A percentile compares a stretch with the other conserved stretches of the same genome.
These are phyloP conservation scores for Fusarium longipes DNA, from an alignment of 2,329 filamentous ascomycete genomes.

Conservation along the genomic window DNA sequence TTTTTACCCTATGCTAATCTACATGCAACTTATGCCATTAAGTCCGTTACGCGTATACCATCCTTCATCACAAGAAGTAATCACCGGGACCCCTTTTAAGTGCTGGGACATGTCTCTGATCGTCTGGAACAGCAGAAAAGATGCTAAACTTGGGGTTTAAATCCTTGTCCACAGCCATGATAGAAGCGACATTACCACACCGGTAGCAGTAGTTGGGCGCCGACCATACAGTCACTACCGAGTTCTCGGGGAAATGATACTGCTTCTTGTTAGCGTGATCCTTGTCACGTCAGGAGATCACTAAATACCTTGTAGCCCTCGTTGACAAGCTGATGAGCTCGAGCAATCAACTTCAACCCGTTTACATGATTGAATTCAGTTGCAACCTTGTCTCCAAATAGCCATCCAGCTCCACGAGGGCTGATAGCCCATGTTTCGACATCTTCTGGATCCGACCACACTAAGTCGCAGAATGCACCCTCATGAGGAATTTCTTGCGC, in stretches of 20 bases:
- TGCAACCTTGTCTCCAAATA: constrained; percentile 97
- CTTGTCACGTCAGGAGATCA: background rate
- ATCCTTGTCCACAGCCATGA: constrained; percentile 90
- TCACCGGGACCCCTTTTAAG: constrained; percentile 74
- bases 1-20: constrained; percentile 57
- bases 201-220: constrained; percentile 96
- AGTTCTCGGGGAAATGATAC: constrained; percentile 95
- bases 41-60: constrained; percentile 43
- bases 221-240: constrained; percentile 97
- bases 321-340: constrained; percentile 98
- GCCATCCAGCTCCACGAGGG: constrained; percentile 94
- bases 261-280: constrained; percentile 53
- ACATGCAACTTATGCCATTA: constrained; percentile 51
- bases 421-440: constrained; percentile 96
- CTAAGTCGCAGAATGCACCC: constrained; percentile 96
- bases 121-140: constrained; percentile 88
- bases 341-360: constrained; percentile 91
- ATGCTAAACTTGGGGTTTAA: constrained; percentile 92
- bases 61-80: constrained; percentile 70
- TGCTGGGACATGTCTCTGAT: constrained; percentile 81
- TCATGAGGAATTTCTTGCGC: constrained; percentile 99
- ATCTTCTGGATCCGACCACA: constrained; percentile 98
- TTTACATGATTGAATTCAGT: constrained; percentile 98
- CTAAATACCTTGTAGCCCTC: constrained; percentile 89
- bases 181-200: constrained; percentile 96